These are phyloP conservation scores for Globisporangium okanoganense DNA, from an alignment of 352 stramenopile genomes.

Conservation along the genomic window DNA sequence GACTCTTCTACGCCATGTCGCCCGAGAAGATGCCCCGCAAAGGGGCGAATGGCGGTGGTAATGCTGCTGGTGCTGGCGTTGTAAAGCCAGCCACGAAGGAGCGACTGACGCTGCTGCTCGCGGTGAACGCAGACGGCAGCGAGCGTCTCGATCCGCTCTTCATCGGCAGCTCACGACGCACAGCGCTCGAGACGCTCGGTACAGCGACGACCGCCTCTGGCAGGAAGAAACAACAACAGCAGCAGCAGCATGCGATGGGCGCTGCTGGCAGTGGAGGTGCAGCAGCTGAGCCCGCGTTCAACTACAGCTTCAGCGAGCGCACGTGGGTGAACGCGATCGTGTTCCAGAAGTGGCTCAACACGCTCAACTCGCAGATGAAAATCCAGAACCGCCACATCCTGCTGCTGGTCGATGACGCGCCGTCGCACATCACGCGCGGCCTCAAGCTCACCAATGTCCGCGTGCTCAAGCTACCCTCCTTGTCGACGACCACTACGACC, in stretches of 20 bases:
- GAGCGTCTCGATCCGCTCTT: conserved; percentile 26
- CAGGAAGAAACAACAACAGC: background rate
- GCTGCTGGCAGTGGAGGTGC: conserved; percentile 1
- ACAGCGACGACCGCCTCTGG: background rate
- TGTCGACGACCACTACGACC: background rate
- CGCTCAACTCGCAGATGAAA: conserved; percentile 26
- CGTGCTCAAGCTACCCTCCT: conserved; percentile 4
- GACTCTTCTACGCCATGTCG: conserved; percentile 8
- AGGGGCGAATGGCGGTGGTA: background rate
- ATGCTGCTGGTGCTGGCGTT: background rate
- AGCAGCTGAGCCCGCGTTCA: conserved; percentile 15
- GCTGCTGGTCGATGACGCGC: conserved; percentile 24
- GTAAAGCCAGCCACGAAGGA: background rate
- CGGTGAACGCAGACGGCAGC: conserved; percentile 23
- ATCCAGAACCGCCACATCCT: conserved; percentile 27
- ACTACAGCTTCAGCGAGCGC: conserved; percentile 25
- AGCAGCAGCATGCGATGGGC: conserved; percentile 2
- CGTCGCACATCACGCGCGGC: conserved; percentile 23
- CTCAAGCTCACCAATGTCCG: conserved; percentile 27
- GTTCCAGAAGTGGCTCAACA: conserved; percentile 27
- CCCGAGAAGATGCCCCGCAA: conserved; percentile 9
- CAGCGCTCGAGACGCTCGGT: background rate
- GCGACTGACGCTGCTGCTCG: conserved; percentile 18
- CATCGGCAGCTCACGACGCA: conserved; percentile 15
- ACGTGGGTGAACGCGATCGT: conserved; percentile 27